Conservation (phyloP, 2,329 filamentous ascomycete genomes). For the Penicillium sp. region DNA sequence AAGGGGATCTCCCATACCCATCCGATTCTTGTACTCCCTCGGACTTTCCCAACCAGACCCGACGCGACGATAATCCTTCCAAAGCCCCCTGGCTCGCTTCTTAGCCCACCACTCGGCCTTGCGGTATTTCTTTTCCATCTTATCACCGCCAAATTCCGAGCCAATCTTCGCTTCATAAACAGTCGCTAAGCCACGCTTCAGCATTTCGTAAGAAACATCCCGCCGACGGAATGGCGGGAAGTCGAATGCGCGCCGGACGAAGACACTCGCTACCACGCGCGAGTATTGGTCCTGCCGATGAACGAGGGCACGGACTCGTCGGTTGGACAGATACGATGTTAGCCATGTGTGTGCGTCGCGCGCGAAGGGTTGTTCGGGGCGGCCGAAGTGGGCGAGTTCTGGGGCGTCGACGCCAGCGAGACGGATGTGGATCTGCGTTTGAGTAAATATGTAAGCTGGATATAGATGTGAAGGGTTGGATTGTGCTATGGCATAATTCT, state of each 20-base stretch:
- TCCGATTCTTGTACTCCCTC: conserved; percentile 69
- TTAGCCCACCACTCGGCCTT: conserved; percentile 51
- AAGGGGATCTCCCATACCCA: conserved; percentile 35
- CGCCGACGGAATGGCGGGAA: conserved; percentile 48
- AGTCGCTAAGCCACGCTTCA: conserved; percentile 73
- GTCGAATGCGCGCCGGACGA: conserved; percentile 50
- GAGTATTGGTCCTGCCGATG: conserved; percentile 86
- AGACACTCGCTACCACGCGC: conserved; percentile 77
- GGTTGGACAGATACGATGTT: conserved; percentile 59
- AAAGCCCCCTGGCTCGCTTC: conserved; percentile 60
- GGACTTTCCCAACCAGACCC: conserved; percentile 65
- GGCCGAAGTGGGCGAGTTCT: conserved; percentile 84
- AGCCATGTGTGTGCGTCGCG: conserved; percentile 76
- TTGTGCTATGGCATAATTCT: neutral
- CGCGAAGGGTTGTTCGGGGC: conserved; percentile 72
- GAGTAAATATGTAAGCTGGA: neutral
- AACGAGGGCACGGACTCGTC: conserved; percentile 70
- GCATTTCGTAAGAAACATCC: conserved; percentile 84
- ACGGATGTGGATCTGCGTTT: conserved; percentile 63
- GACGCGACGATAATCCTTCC: conserved; percentile 51
- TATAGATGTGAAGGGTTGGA: neutral
- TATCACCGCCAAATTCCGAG: conserved; percentile 71
- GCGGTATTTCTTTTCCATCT: conserved; percentile 42
- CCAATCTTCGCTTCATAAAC: conserved; percentile 89
- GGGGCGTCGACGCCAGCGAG: conserved; percentile 90